Conservation (phyloP, 1,284 basidiomycete species). For the Melampsora larici-populina region DNA sequence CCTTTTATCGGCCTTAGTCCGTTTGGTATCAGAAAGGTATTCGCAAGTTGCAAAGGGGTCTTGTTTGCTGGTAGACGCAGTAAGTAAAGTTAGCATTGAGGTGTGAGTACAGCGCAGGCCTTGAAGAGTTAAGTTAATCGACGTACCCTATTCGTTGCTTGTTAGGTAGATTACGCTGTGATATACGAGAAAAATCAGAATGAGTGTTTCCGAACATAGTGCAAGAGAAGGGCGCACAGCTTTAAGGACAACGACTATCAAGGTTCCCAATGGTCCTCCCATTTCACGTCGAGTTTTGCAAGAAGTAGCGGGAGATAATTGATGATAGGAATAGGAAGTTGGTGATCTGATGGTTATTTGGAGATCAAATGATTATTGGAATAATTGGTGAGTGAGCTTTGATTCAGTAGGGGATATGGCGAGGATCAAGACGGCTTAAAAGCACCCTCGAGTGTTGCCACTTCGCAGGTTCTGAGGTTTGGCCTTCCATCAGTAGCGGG, state of each 20-base stretch:
- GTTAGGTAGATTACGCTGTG: slow-evolving; percentile 83
- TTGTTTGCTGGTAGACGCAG: slow-evolving; percentile 67
- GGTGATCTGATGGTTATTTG: too few species aligned
- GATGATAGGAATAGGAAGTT: background rate
- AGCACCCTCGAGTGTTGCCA: too few species aligned
- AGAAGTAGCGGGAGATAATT: background rate
- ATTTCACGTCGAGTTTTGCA: background rate
- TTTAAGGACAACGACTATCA: slow-evolving; percentile 90
- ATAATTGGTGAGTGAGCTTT: too few species aligned
- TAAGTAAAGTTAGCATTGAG: slow-evolving; percentile 42
- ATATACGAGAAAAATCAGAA: slow-evolving; percentile 1
- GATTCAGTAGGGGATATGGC: too few species aligned
- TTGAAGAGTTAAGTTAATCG: background rate
- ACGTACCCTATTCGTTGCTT: slow-evolving; percentile 72
- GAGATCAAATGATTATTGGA: too few species aligned
- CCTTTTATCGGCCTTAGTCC: slow-evolving; percentile 85
- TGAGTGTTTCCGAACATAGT: background rate
- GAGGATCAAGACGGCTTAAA: too few species aligned
- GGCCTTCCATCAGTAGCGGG: too few species aligned
- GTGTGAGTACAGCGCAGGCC: background rate
- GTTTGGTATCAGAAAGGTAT: slow-evolving; percentile 73
- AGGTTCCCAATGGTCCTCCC: slow-evolving; percentile 65
- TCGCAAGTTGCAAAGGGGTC: slow-evolving; percentile 86
- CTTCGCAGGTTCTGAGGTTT: too few species aligned
- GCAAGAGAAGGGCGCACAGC: slow-evolving; percentile 65